Evolutionary conservation across 176 grass and related monocot genomes (phyloP).

Genomic region (Raddia distichophylla): DNA sequence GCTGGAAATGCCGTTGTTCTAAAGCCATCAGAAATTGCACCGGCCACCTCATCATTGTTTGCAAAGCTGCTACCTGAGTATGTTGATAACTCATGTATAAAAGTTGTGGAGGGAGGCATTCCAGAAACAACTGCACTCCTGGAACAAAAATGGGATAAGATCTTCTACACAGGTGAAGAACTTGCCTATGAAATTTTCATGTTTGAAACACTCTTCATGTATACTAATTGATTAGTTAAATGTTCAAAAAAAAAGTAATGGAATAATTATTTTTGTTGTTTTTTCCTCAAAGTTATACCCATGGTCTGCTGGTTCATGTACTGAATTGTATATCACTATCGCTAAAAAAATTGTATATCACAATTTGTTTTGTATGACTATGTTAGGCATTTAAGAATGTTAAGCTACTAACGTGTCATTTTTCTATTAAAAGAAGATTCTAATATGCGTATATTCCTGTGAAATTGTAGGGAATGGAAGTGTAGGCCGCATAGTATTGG

Average conservation of each 20-base stretch:
- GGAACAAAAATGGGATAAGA: constrained; percentile 95
- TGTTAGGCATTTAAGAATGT: neutral
- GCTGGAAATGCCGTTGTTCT: constrained; percentile 83
- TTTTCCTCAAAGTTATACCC: neutral
- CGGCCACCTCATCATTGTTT: constrained; percentile 75
- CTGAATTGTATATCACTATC: neutral
- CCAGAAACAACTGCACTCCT: constrained; percentile 72
- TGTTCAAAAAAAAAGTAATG: neutral
- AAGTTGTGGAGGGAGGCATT: constrained; percentile 79
- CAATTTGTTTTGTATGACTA: neutral
- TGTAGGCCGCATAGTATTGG: constrained; percentile 77
- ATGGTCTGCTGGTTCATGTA: neutral
- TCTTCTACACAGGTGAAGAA: constrained; percentile 86
- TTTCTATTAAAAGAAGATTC: neutral
- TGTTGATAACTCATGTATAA: constrained; percentile 81
- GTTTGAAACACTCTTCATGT: neutral
- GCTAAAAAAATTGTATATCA: neutral
- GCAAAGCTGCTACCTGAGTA: constrained; percentile 85
- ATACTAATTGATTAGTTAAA: neutral
- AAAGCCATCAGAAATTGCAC: constrained; percentile 89
- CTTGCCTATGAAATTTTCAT: constrained; percentile 22
- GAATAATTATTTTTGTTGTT: neutral
- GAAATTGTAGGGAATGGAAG: constrained; percentile 63
- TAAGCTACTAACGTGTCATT: neutral
- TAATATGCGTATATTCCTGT: neutral